Evolutionary conservation across 768 basidiomycete genomes (phyloP), one percentile per base, ranked within the genome.

Genomic region (Cubamyces sp.): DNA sequence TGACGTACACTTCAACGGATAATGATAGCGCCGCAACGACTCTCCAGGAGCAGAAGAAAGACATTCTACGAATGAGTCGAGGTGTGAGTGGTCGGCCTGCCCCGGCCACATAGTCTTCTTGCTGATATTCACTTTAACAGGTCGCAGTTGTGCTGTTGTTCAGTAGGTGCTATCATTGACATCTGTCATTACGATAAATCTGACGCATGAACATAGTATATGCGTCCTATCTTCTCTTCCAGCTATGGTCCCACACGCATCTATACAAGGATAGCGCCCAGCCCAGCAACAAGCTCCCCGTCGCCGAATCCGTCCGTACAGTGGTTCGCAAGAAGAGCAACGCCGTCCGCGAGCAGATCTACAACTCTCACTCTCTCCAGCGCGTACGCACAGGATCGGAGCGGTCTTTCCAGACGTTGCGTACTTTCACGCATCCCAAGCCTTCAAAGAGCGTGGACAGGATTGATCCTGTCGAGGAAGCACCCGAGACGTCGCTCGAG

Each of bases 141-240:
- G 87, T 91, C 5, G 84, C 92, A 3, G 78, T 95, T 51, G 82
- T 94, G 54, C 79, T 94, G 5, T 78, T 94, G n/a, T 78, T 88
- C 71, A 87, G 91, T 92, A 71, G 43, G 85, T 71, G 64, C 16
- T n/a, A 23, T 4, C 2, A 5, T 3, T 26, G 0, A 49, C 3
- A 21, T 21, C 25, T n/a, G 18, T 18, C 5, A 21, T 19, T 43
- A 12, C 42, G 2, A 19, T 11, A 39, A 26, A n/a, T 51, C 15
- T 45, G 12, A 25, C 25, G 19, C 39, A 14, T 52, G 26, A 3
- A 28, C 61, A 8, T 52, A 92, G 90, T 92, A 62, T 94, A 95
- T 68, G 71, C 68, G 2, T 81, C 79, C n/a, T 92, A 91, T 67
- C 81, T 94, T 18, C 73, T 90, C 62, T 94, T 94, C 75, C 92